A percentile compares a stretch with the other conserved stretches of the same genome.
These are phyloP conservation scores for Citrullus mucosospermus DNA, from an alignment of 306 rosid species.

Conservation along the genomic window DNA sequence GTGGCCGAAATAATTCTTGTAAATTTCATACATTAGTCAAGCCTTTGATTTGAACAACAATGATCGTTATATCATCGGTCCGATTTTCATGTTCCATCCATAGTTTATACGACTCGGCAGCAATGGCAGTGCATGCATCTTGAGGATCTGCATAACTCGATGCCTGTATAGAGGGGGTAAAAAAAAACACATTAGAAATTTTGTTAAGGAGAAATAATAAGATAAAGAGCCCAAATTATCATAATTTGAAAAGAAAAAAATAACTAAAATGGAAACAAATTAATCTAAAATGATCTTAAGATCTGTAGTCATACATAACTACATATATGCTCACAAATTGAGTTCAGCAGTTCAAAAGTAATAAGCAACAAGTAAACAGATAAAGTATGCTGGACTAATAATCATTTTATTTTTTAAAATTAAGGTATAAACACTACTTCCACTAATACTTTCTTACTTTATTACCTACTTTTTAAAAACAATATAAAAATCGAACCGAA, in stretches of 20 bases:
- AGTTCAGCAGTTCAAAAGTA: not conserved
- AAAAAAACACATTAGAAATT: not conserved
- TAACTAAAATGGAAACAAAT: not conserved
- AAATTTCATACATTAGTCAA: slow-evolving; percentile 54
- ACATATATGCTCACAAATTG: not conserved
- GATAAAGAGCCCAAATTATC: not conserved
- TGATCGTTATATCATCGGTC: slow-evolving; percentile 91
- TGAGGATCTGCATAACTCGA: slow-evolving; percentile 86
- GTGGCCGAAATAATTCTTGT: not conserved
- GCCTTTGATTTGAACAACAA: slow-evolving; percentile 82
- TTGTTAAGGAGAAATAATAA: not conserved
- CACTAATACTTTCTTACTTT: no score
- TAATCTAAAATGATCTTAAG: not conserved
- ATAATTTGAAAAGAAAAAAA: not conserved
- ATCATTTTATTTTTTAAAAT: no score
- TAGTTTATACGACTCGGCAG: slow-evolving; percentile 80
- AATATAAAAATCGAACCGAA: no score
- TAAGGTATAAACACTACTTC: no score
- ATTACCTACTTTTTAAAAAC: no score
- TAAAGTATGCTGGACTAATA: no score
- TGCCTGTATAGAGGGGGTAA: slow-evolving; percentile 27
- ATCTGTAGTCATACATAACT: not conserved
- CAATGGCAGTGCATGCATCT: slow-evolving; percentile 91
- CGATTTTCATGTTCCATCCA: slow-evolving; percentile 89
- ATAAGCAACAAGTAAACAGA: not conserved